Conservation (phyloP, 1,139 yeast species). For the Candida buenavistaensis region DNA sequence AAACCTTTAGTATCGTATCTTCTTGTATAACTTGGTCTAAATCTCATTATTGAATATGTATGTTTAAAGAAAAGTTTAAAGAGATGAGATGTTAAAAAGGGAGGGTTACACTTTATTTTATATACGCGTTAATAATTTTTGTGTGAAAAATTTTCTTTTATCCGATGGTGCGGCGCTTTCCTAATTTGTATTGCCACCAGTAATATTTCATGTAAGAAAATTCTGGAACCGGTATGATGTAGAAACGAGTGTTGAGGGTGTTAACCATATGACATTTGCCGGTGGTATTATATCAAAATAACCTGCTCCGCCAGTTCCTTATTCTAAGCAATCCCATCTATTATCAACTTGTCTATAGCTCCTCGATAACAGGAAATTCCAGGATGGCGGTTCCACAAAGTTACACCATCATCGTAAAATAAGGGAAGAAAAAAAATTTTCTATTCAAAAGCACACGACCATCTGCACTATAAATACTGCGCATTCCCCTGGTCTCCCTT, state of each 20-base stretch:
- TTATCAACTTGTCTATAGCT: no score
- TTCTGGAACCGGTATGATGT: conserved; percentile 4
- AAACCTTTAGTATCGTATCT: conserved; percentile 10
- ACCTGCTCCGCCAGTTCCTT: no score
- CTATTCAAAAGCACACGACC: conserved; percentile 6
- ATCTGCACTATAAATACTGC: conserved; percentile 18
- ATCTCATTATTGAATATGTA: conserved; percentile 4
- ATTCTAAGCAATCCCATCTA: no score
- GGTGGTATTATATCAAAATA: no score
- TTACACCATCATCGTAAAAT: no score
- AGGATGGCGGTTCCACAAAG: no score
- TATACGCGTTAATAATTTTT: background rate
- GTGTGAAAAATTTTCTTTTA: conserved; percentile 7
- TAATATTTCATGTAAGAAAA: conserved; percentile 1
- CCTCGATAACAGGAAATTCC: no score
- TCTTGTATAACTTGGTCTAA: conserved; percentile 8
- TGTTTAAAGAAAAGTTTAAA: background rate
- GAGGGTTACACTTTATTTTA: conserved; percentile 3
- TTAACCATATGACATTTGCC: no score
- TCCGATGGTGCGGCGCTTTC: conserved; percentile 14
- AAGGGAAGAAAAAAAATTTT: conserved; percentile 1
- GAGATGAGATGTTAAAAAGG: background rate
- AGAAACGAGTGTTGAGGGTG: no score
- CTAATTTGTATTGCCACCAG: conserved; percentile 2
- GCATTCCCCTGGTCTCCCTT: conserved; percentile 22